Conservation (phyloP, 345 rosid genomes). For the Luvunga scandens region DNA sequence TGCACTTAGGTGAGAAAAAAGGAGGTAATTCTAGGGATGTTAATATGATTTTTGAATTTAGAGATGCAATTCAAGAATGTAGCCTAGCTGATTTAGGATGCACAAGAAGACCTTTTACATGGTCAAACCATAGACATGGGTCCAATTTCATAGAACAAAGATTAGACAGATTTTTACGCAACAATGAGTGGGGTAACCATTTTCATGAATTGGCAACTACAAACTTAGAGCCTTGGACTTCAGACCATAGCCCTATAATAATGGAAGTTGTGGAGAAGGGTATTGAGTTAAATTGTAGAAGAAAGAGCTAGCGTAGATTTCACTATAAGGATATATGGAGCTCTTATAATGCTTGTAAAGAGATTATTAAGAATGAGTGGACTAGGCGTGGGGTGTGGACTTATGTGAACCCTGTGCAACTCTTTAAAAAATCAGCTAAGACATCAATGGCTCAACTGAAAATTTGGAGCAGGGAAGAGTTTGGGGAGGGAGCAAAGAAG, state of each 20-base stretch:
- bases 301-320: no score
- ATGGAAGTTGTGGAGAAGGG: background rate
- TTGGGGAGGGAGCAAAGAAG: no score
- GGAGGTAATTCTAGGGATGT: background rate
- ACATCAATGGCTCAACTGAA: background rate
- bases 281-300: background rate
- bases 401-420: fast-evolving
- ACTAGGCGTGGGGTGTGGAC: background rate
- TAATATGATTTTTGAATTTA: no score
- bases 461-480: background rate
- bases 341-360: background rate
- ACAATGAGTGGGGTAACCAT: background rate
- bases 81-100: background rate
- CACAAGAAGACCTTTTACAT: background rate
- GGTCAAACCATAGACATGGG: background rate
- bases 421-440: background rate
- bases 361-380: background rate
- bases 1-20: no score
- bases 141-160: no score
- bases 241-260: background rate
- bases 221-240: background rate
- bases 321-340: background rate
- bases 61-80: background rate
- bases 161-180: background rate
- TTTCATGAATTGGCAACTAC: background rate